Evolutionary conservation across 2,329 filamentous ascomycete genomes (phyloP).

Genomic region (Fusarium burgessii): DNA sequence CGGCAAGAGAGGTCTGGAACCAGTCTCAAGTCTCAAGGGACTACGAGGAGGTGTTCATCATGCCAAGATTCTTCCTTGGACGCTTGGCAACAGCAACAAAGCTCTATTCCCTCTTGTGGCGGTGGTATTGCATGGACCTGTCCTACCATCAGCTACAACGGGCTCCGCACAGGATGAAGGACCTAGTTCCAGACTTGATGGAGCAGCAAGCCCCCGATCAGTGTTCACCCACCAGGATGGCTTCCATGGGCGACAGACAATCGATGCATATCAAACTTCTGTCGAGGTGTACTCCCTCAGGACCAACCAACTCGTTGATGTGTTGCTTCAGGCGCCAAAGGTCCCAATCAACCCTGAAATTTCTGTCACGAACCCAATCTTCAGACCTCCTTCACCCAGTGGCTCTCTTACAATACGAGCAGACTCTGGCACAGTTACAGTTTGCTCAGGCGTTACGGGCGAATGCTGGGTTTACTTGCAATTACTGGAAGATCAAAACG

Average conservation of each 20-base stretch:
- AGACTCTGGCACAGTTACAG: conserved; percentile 75
- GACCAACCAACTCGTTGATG: conserved; percentile 77
- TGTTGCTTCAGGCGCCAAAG: conserved; percentile 78
- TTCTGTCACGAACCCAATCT: conserved; percentile 71
- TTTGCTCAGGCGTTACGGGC: conserved; percentile 85
- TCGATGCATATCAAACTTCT: conserved; percentile 82
- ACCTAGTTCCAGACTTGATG: conserved; percentile 57
- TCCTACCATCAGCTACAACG: conserved; percentile 59
- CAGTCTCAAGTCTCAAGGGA: conserved; percentile 77
- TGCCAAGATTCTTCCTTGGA: conserved; percentile 85
- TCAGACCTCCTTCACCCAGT: conserved; percentile 75
- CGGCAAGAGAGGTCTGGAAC: conserved; percentile 77
- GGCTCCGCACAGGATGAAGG: conserved; percentile 55
- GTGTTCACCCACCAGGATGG: conserved; percentile 55
- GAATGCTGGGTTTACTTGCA: conserved; percentile 85
- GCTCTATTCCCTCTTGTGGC: conserved; percentile 79
- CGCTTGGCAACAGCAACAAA: conserved; percentile 63
- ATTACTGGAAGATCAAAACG: conserved; percentile 56
- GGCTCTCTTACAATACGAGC: conserved; percentile 81
- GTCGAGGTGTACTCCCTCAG: conserved; percentile 90
- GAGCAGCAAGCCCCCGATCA: conserved; percentile 56
- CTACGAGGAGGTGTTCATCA: conserved; percentile 83
- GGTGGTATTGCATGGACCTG: conserved; percentile 83
- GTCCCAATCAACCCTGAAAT: conserved; percentile 66
- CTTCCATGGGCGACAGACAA: conserved; percentile 52